Evolutionary conservation across 495 filamentous ascomycete species (phyloP).

Genomic region (Jackrogersella multiformis): DNA sequence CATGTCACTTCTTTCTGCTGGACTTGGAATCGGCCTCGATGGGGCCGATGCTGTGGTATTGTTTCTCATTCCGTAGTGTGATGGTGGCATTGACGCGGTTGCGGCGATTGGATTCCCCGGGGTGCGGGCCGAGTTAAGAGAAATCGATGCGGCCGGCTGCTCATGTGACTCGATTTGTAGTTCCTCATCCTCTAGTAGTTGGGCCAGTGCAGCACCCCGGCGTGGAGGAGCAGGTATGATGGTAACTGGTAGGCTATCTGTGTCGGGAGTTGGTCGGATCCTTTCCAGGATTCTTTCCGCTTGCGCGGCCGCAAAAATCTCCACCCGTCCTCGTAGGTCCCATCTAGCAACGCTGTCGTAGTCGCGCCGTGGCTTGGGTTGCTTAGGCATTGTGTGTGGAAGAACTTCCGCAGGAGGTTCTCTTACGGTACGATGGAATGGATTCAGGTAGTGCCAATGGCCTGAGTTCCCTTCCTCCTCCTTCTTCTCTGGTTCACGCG

Average conservation of each 20-base stretch:
- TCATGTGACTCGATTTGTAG: slow-evolving; percentile 15
- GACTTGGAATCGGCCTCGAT: slow-evolving; percentile 16
- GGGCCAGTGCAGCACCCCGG: slow-evolving; percentile 55
- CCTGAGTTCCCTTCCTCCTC: slow-evolving; percentile 4
- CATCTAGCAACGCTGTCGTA: slow-evolving; percentile 48
- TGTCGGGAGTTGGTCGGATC: slow-evolving; percentile 58
- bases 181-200: slow-evolving; percentile 55
- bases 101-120: slow-evolving; percentile 5
- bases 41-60: slow-evolving; percentile 19
- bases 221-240: slow-evolving; percentile 60
- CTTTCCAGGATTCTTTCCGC: slow-evolving; percentile 57
- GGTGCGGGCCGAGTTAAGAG: background rate
- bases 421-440: slow-evolving; percentile 32
- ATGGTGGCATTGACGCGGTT: slow-evolving; percentile 5
- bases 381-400: slow-evolving; percentile 42
- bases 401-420: slow-evolving; percentile 45
- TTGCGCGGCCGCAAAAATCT: slow-evolving; percentile 59
- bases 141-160: slow-evolving; percentile 12
- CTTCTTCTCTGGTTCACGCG: slow-evolving; percentile 10
- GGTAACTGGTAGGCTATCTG: slow-evolving; percentile 58
- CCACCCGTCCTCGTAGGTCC: slow-evolving; percentile 56
- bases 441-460: slow-evolving; percentile 36
- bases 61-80: slow-evolving; percentile 16
- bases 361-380: slow-evolving; percentile 29
- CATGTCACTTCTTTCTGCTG: slow-evolving; percentile 26